Evolutionary conservation across 1,284 basidiomycete genomes (phyloP).

Genomic region (Sphaerobolus stellatus): DNA sequence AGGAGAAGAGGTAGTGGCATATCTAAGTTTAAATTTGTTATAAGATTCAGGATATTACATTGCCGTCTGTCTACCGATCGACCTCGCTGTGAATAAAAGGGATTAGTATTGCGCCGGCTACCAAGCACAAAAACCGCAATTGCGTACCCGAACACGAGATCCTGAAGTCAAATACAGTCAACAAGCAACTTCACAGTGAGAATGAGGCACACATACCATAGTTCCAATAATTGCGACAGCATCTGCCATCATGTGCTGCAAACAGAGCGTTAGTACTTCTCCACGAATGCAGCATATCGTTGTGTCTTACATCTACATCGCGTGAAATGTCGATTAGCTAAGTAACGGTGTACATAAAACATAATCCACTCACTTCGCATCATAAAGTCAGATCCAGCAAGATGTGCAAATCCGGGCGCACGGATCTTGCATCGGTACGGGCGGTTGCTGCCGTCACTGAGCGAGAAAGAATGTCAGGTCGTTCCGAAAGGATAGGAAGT

Average conservation of each 20-base stretch:
- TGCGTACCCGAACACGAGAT: conserved; percentile 79
- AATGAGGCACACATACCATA: conserved; percentile 58
- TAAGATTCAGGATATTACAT: not conserved
- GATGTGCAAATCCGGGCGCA: conserved; percentile 90
- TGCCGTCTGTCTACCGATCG: conserved; percentile 33
- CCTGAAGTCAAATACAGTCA: conserved; percentile 33
- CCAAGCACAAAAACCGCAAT: not conserved
- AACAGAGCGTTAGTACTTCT: conserved; percentile 19
- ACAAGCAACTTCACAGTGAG: conserved; percentile 3
- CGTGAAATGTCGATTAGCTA: not conserved
- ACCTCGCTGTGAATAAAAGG: conserved; percentile 37
- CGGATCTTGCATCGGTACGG: conserved; percentile 95
- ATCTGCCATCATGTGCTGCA: conserved; percentile 85
- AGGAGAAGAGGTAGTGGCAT: no score
- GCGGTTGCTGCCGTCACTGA: conserved; percentile 84
- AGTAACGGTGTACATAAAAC: conserved; percentile 5
- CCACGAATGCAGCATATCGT: conserved; percentile 13
- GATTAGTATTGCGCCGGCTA: conserved; percentile 5
- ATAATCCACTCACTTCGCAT: conserved; percentile 67
- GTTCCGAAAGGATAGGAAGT: not conserved
- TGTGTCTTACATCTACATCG: not conserved
- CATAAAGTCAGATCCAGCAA: conserved; percentile 93
- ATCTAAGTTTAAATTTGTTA: no score
- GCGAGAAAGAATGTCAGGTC: not conserved
- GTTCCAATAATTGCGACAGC: conserved; percentile 93